phyloP scores from a whole-genome alignment of 495 filamentous ascomycete species.

The Arthonia radiata region DNA sequence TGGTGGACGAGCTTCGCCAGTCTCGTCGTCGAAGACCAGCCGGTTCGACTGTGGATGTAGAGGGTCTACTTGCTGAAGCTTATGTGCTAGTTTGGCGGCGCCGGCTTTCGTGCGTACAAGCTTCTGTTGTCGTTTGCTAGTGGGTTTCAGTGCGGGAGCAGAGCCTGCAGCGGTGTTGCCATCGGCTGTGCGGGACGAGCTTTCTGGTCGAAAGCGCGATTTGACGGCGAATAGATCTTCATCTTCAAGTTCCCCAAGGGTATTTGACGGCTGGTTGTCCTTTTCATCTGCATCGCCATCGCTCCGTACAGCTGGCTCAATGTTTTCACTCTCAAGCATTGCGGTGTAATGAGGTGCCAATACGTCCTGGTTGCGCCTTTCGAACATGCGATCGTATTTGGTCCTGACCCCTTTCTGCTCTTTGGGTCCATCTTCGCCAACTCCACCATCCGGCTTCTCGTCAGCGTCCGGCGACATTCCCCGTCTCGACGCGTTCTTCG shows the following conservation, averaged over 20 bases:
- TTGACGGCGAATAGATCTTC: constrained; percentile 80
- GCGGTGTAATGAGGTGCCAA: constrained; percentile 77
- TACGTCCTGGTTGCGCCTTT: constrained; percentile 83
- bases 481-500: constrained; percentile 62
- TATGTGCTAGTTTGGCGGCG: constrained; percentile 15
- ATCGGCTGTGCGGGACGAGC: no score
- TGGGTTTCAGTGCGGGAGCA: constrained; percentile 2
- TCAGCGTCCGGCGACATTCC: constrained; percentile 24
- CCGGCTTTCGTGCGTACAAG: constrained; percentile 2
- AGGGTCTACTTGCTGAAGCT: constrained; percentile 35
- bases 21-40: constrained; percentile 69
- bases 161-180: constrained; percentile 16
- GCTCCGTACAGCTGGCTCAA: constrained; percentile 5
- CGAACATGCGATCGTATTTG: constrained; percentile 92
- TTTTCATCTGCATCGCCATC: constrained; percentile 14
- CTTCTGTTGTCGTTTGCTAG: not conserved
- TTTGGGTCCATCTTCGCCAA: constrained; percentile 19
- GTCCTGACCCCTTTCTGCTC: constrained; percentile 40
- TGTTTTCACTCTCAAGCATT: constrained; percentile 43
- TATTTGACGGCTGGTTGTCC: constrained; percentile 21
- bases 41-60: constrained; percentile 33
- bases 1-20: constrained; percentile 36
- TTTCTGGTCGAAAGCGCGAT: no score
- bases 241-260: constrained; percentile 17
- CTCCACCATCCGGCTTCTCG: constrained; percentile 20